A percentile compares a stretch with the other conserved stretches of the same genome.
These are phyloP conservation scores for Ulota crispa DNA, from an alignment of 225 moss, liverwort and hornwort species.

Conservation along the genomic window DNA sequence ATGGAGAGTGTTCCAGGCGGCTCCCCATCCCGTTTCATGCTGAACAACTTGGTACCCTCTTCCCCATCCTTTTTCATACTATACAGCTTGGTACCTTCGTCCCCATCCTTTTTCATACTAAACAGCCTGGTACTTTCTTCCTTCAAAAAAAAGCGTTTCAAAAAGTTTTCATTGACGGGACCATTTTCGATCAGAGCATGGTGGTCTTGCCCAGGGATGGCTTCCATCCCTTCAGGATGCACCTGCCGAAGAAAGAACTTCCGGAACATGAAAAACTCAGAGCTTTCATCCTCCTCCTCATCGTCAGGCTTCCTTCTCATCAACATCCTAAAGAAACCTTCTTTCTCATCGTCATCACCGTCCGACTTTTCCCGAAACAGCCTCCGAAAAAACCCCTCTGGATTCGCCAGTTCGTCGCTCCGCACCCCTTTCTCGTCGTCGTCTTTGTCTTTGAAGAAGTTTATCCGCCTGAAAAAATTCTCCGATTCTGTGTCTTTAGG, in stretches of 20 bases:
- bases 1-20: constrained; percentile 50
- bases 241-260: constrained; percentile 90
- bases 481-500: constrained; percentile 84
- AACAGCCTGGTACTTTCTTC: constrained; percentile 65
- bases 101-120: constrained; percentile 76
- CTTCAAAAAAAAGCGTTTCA: constrained; percentile 81
- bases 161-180: constrained; percentile 81
- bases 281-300: constrained; percentile 91
- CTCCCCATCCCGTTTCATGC: constrained; percentile 79
- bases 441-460: constrained; percentile 82
- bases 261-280: constrained; percentile 79
- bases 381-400: constrained; percentile 88
- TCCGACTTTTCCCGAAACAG: constrained; percentile 82
- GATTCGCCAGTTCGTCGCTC: constrained; percentile 71
- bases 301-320: constrained; percentile 76
- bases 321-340: constrained; percentile 91
- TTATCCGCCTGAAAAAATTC: constrained; percentile 73
- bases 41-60: constrained; percentile 72
- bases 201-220: constrained; percentile 56
- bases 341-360: constrained; percentile 89
- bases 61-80: constrained; percentile 77
- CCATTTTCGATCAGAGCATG: constrained; percentile 68
- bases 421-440: constrained; percentile 86
- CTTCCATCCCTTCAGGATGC: constrained; percentile 81
- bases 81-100: constrained; percentile 71